These are phyloP conservation scores for Fusarium sp. DNA, from an alignment of 2,329 filamentous ascomycete species.

Conservation along the genomic window DNA sequence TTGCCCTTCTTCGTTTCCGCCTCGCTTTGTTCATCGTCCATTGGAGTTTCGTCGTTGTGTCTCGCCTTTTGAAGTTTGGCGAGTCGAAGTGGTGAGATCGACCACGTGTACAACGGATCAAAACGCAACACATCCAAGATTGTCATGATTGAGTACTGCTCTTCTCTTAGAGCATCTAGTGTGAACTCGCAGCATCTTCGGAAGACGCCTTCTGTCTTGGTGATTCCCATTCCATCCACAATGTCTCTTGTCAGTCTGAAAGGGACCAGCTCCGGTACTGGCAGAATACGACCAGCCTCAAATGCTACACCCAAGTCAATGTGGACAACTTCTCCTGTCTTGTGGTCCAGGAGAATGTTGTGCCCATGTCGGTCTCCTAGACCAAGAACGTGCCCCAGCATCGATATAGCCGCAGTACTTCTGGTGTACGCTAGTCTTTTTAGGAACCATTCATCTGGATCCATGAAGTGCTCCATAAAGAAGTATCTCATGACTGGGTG, in stretches of 20 bases:
- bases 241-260: conserved; percentile 95
- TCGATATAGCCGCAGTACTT: conserved; percentile 93
- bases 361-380: conserved; percentile 95
- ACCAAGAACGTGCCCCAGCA: conserved; percentile 91
- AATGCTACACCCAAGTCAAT: conserved; percentile 98
- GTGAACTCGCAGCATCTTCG: conserved; percentile 98
- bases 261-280: conserved; percentile 93
- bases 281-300: conserved; percentile 94
- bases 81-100: conserved; percentile 77
- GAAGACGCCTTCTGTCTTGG: conserved; percentile 95
- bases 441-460: conserved; percentile 96
- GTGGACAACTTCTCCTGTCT: conserved; percentile 93
- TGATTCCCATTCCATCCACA: conserved; percentile 96
- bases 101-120: conserved; percentile 97
- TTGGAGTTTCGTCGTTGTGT: conserved; percentile 58
- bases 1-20: conserved; percentile 56
- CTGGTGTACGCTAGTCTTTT: conserved; percentile 91
- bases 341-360: conserved; percentile 92
- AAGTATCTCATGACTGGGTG: conserved; percentile 96
- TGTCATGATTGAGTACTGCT: conserved; percentile 98
- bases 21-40: conserved; percentile 55
- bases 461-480: conserved; percentile 93
- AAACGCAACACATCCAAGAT: conserved; percentile 98
- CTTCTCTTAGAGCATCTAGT: conserved; percentile 91
- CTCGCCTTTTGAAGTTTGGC: conserved; percentile 74